Evolutionary conservation across 768 basidiomycete species (phyloP).

Genomic region (Leucogyrophana mollusca): DNA sequence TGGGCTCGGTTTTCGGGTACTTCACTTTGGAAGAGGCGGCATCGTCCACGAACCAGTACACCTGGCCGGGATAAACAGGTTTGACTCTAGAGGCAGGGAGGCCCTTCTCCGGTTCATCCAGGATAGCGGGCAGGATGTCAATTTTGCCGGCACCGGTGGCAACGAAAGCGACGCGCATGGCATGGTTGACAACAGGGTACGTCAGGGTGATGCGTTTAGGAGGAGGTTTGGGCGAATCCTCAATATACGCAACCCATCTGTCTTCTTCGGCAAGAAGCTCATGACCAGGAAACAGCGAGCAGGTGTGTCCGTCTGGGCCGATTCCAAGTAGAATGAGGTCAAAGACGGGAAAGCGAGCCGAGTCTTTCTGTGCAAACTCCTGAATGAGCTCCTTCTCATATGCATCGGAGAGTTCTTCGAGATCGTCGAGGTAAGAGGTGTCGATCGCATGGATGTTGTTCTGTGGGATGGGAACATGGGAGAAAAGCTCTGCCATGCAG

Average conservation of each 20-base stretch:
- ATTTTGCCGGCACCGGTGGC: constrained; percentile 81
- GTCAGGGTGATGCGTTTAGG: constrained; percentile 89
- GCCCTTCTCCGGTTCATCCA: constrained; percentile 77
- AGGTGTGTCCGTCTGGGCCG: constrained; percentile 98
- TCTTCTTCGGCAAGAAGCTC: constrained; percentile 78
- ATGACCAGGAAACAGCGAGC: constrained; percentile 96
- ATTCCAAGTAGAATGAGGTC: constrained; percentile 96
- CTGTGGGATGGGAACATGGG: constrained; percentile 75
- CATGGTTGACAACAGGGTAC: constrained; percentile 87
- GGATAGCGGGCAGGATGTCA: constrained; percentile 65
- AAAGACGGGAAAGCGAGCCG: constrained; percentile 95
- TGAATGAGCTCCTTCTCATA: constrained; percentile 84
- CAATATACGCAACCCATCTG: constrained; percentile 92
- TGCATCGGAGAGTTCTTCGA: constrained; percentile 77
- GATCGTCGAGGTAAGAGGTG: constrained; percentile 57
- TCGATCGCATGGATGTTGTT: constrained; percentile 87
- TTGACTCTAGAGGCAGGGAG: constrained; percentile 83
- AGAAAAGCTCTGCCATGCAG: constrained; percentile 71
- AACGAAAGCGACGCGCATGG: constrained; percentile 86
- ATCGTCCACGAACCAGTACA: constrained; percentile 95
- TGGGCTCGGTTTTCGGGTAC: constrained; percentile 57
- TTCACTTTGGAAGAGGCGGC: constrained; percentile 66
- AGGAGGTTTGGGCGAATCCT: constrained; percentile 94
- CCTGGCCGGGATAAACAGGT: constrained; percentile 74
- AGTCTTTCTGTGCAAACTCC: constrained; percentile 89